phyloP scores from a whole-genome alignment of 2,329 filamentous ascomycete species.

The Ophiostoma australiae region DNA sequence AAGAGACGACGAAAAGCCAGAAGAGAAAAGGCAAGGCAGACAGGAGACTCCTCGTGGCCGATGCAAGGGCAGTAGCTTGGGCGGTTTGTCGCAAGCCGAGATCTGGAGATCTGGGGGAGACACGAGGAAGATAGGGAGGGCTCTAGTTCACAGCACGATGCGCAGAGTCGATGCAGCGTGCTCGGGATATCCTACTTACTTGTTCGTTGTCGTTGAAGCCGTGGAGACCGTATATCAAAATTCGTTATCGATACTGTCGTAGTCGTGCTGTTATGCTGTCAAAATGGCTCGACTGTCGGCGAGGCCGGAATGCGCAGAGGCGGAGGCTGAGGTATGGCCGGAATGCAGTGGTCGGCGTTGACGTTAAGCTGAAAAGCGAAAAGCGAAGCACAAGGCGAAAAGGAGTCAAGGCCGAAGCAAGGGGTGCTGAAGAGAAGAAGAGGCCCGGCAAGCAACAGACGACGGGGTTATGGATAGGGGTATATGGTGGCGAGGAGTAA shows the following conservation, averaged over 20 bases:
- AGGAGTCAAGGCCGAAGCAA: background rate
- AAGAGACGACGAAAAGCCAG: background rate
- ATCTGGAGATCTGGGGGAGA: background rate
- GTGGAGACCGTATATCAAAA: background rate
- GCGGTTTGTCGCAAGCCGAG: slow-evolving; percentile 13
- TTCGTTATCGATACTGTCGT: slow-evolving; percentile 13
- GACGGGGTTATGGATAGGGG: background rate
- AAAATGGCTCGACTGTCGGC: background rate
- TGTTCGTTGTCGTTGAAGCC: background rate
- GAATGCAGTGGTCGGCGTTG: background rate
- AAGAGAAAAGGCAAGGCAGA: background rate
- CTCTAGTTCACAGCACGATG: background rate
- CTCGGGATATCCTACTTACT: background rate
- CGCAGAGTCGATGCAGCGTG: background rate
- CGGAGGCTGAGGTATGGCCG: background rate
- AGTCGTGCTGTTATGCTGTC: background rate
- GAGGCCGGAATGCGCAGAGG: slow-evolving; percentile 7
- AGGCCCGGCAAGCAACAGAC: background rate
- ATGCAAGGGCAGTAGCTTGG: slow-evolving; percentile 12
- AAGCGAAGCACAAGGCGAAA: background rate
- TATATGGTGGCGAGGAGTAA: background rate
- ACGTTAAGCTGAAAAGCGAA: too few species aligned
- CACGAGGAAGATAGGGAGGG: too few species aligned
- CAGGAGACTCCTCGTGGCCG: background rate
- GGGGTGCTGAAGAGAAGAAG: background rate